phyloP scores from a whole-genome alignment of 2,329 filamentous ascomycete genomes.

The Polytolypa hystricis region DNA sequence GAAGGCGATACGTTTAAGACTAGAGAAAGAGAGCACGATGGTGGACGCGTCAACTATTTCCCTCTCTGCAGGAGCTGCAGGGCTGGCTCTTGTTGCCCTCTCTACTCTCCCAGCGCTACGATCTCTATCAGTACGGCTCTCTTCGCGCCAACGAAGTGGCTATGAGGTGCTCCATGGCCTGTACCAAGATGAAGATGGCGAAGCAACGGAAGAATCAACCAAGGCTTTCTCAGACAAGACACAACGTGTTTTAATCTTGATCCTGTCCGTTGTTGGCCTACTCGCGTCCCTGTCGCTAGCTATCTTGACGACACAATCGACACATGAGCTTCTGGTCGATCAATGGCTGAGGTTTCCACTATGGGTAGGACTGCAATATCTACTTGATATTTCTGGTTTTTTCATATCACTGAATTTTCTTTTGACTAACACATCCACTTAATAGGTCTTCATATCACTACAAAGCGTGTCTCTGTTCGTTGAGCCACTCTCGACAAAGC shows the following conservation, averaged over 20 bases:
- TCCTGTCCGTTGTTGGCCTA: slow-evolving; percentile 45
- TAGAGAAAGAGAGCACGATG: no score
- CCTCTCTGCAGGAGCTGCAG: slow-evolving; percentile 5
- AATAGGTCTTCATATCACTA: slow-evolving; percentile 20
- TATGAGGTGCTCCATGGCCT: slow-evolving; percentile 24
- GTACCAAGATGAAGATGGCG: slow-evolving; percentile 61
- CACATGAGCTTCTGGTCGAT: slow-evolving; percentile 29
- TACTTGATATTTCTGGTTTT: not conserved
- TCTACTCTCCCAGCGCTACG: slow-evolving; percentile 6
- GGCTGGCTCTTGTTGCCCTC: slow-evolving; percentile 1
- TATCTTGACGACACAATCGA: slow-evolving; percentile 35
- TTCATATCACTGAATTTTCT: not conserved
- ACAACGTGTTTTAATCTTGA: slow-evolving; percentile 45
- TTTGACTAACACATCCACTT: not conserved
- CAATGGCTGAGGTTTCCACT: slow-evolving; percentile 50
- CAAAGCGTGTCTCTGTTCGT: slow-evolving; percentile 25
- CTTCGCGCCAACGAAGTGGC: slow-evolving; percentile 10
- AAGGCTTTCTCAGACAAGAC: slow-evolving; percentile 50
- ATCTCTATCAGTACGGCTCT: slow-evolving; percentile 5
- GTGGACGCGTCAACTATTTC: not conserved
- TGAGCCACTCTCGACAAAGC: slow-evolving; percentile 23
- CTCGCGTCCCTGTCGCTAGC: slow-evolving; percentile 47
- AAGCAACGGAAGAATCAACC: slow-evolving; percentile 52
- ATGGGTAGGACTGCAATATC: slow-evolving; percentile 42
- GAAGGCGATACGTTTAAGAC: no score